Evolutionary conservation across 2,329 filamentous ascomycete species (phyloP).

Genomic region (Colletotrichum sp.): DNA sequence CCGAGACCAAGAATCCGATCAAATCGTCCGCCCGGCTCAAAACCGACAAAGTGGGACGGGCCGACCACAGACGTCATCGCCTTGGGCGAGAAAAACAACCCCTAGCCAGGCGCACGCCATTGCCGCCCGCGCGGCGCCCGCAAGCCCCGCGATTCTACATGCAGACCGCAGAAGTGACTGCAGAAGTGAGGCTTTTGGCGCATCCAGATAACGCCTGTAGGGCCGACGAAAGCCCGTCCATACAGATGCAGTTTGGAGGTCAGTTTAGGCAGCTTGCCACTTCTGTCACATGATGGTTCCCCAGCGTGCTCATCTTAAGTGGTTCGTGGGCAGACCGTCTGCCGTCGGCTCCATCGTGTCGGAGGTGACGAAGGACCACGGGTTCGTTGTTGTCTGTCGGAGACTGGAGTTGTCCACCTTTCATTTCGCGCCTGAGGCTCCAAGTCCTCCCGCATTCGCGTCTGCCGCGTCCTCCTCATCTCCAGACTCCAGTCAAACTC

Average conservation of each 20-base stretch:
- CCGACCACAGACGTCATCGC: background rate
- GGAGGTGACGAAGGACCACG: background rate
- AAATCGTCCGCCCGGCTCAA: background rate
- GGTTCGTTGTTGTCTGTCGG: background rate
- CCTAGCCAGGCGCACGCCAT: background rate
- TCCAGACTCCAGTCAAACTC: background rate
- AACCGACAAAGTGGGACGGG: background rate
- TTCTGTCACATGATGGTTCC: conserved; percentile 14
- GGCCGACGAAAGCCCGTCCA: background rate
- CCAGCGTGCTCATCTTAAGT: background rate
- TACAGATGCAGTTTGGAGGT: background rate
- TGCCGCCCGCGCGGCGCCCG: background rate
- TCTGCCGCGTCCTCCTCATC: background rate
- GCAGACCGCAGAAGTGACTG: background rate
- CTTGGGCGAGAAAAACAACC: background rate
- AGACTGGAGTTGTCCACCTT: background rate
- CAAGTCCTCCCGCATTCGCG: background rate
- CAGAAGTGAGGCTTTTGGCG: background rate
- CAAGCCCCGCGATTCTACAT: background rate
- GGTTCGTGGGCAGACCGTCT: background rate
- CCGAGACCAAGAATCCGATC: background rate
- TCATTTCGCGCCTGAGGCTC: background rate
- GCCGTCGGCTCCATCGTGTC: background rate
- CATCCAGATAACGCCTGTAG: background rate
- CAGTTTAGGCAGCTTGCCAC: conserved; percentile 4